Evolutionary conservation across 1,139 yeast genomes (phyloP), one percentile per base, ranked within the genome.

Genomic region (Diutina scorzettiae): DNA sequence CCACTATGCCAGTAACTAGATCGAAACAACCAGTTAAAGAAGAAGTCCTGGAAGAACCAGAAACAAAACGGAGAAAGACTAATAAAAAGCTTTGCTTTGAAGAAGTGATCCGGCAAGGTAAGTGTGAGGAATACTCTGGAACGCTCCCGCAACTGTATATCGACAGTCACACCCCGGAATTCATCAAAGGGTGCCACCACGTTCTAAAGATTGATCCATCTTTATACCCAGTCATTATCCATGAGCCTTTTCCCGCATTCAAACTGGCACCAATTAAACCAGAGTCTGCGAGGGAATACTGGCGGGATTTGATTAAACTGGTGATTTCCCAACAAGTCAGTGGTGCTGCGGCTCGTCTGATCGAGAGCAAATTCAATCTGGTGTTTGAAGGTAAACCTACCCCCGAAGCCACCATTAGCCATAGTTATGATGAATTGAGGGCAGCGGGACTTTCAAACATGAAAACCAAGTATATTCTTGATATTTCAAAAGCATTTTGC

Each of bases 291-390:
- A 34, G 49, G 49, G 61, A 47, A 18, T 67, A 67, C 48, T 69
- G 73, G 73, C 53, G 59, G 40, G 51, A 64, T 29, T 53, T 69
- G 37, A 51, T 69, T 0, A 49, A 56, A 51, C 73, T 61, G 55
- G 72, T 86, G 6, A 72, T 84, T 14, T 74, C 84, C 1, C 96
- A 87, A 59, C 96, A 87, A 55, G 80, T 87, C 4, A 81, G 91
- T 49, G 95, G 95, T 1, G 71, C 77, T 1, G 93, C 96, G 0
- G 96, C 96, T 0, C 59, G 54, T 11, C 69, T 89, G 1, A 81
- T 87, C 30, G 69, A 71, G 43, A 49, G 49, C 11, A 70, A 73
- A 50, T 73, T 86, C 45, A 50, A 51, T 20, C 48, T 44, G 3
- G 47, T 66, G 21, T 66, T 66, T 44, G 67, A 55, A 57, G 28